Evolutionary conservation across 164 flowering plant genomes (phyloP), one percentile per base, ranked within the genome.

Genomic region (Magnolia officinalis): DNA sequence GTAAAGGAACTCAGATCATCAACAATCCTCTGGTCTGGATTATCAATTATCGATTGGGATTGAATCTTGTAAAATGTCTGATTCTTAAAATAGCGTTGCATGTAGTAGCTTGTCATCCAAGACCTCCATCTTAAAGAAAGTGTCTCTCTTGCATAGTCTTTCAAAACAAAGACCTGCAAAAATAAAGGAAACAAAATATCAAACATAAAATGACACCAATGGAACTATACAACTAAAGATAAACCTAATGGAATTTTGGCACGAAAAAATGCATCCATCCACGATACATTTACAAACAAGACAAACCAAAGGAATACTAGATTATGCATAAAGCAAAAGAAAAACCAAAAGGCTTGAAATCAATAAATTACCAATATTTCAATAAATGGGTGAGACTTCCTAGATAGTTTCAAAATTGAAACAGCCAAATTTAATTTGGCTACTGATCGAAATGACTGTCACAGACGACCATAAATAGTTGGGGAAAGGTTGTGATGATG

Each of bases 11-110:
- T 92, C 31, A 96, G 82, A 85, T 96, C 99, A 84, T 96, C 99
- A 76, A 96, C 99, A 81, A 96, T 92, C 58, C 99, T 90, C 83
- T 96, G 99, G 78, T 94, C 99, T 72, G 99, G 99, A 82, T 96
- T 96, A 78, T 96, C 99, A 73, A 96, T 88, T 23, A 90, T 89
- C 51, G 98, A 90, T 55, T 90, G 96, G 23, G 99, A 94, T 73
- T 96, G 99, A 72, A 96, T 92, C 82, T 82, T 90, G 86, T 94
- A 96, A 79, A 96, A 96, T 2, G 90, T 87, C 75, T 74, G 90
- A 76, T 92, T 84, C 82, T 83, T 85, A 37, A 94, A 85, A 84
- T 94, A 96, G 74, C 98, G 96, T 18, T 94, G 87, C 93, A 96
- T 88, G 84, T 94, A 96, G 85, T 85, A 90, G 77, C 82, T 84